Percentiles rank a stretch among this genome's conserved stretches.
phyloP scores from a whole-genome alignment of 2,329 filamentous ascomycete species.

The Zasmidium citrigriseum region DNA sequence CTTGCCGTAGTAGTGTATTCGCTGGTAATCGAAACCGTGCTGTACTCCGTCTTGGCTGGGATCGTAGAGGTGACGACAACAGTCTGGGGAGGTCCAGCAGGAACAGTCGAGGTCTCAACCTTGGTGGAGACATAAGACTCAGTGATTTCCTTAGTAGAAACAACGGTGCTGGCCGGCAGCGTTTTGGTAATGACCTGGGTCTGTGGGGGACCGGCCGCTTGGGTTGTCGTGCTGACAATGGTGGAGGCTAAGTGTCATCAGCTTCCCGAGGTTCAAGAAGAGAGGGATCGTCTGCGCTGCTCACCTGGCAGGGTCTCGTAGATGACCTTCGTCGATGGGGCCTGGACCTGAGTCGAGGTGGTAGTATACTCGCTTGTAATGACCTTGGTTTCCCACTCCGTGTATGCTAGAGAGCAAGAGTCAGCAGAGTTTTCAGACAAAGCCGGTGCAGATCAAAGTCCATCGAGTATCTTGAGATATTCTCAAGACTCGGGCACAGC shows the following conservation, averaged over 20 bases:
- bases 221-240: no score
- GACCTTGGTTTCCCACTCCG: not conserved
- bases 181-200: not conserved
- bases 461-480: no score
- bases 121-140: not conserved
- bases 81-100: constrained; percentile 4
- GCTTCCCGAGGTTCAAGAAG: no score
- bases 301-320: constrained; percentile 2
- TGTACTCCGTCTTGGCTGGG: not conserved
- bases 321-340: not conserved
- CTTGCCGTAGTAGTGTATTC: constrained; percentile 6
- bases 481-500: no score
- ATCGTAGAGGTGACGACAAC: not conserved
- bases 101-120: not conserved
- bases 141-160: not conserved
- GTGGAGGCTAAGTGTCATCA: no score
- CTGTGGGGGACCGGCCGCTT: not conserved
- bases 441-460: no score
- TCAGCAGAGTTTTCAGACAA: no score
- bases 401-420: not conserved
- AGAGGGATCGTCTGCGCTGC: not conserved
- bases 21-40: constrained; percentile 1
- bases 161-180: constrained; percentile 1
- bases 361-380: constrained; percentile 3
- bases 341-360: constrained; percentile 1